Evolutionary conservation across 257 asterid species (phyloP).

Genomic region (Misopates orontium): DNA sequence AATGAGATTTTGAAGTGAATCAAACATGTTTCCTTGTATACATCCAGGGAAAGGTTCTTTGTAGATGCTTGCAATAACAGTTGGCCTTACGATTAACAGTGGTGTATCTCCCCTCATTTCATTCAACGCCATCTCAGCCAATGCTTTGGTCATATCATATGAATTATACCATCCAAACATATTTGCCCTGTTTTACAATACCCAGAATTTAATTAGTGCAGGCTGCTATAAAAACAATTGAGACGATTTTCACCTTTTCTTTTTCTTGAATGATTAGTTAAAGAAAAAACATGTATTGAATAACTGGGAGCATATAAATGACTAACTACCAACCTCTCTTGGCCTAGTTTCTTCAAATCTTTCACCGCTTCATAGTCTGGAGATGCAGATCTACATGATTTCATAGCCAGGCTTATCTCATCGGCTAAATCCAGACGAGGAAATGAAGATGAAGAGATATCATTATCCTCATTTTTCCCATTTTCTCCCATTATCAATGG

Average conservation of each 20-base stretch:
- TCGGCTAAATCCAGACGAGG: conserved; percentile 28
- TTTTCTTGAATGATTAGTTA: too few relatives aligned
- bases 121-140: conserved; percentile 55
- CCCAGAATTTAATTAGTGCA: too few relatives aligned
- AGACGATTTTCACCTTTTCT: too few relatives aligned
- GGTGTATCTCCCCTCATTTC: conserved; percentile 46
- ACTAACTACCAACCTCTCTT: conserved; percentile 29
- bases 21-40: conserved; percentile 67
- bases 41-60: conserved; percentile 53
- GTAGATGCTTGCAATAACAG: conserved; percentile 41
- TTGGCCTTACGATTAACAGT: conserved; percentile 44
- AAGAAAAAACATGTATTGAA: too few relatives aligned
- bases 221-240: too few relatives aligned
- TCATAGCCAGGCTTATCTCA: conserved; percentile 32
- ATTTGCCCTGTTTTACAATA: conserved; percentile 38
- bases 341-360: conserved; percentile 35
- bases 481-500: conserved; percentile 39
- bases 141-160: conserved; percentile 50
- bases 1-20: neutral
- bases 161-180: conserved; percentile 42
- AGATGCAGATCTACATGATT: conserved; percentile 20
- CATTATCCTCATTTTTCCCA: conserved; percentile 28
- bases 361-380: conserved; percentile 24
- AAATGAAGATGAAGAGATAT: neutral
- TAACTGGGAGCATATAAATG: too few relatives aligned